phyloP scores from a whole-genome alignment of 2,329 filamentous ascomycete genomes.

The Sclerotinia glacialis region DNA sequence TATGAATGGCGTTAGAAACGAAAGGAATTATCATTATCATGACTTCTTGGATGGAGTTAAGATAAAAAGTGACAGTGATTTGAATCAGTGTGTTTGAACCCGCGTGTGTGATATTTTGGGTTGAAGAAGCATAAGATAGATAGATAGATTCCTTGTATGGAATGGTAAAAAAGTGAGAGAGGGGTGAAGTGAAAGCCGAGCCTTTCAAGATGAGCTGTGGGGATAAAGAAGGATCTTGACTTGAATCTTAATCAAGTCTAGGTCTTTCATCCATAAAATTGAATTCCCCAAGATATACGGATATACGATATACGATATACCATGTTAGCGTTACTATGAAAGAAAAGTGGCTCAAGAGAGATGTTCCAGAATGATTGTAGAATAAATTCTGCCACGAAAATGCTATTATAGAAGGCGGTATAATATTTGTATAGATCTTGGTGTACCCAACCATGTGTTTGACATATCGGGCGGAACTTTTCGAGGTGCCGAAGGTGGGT shows the following conservation, averaged over 20 bases:
- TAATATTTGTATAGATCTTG: too few relatives aligned
- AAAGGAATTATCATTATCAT: neutral
- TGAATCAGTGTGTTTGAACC: neutral
- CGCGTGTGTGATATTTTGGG: neutral
- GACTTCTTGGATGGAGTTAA: neutral
- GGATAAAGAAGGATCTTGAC: neutral
- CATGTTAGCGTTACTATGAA: neutral
- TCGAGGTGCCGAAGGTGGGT: neutral
- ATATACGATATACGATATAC: too few relatives aligned
- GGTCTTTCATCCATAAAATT: neutral
- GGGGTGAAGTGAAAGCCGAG: neutral
- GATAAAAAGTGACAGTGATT: neutral
- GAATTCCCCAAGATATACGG: neutral
- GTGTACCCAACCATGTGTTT: neutral
- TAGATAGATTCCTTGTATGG: neutral
- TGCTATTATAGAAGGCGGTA: neutral
- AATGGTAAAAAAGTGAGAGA: neutral
- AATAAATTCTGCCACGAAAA: neutral
- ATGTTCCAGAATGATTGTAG: neutral
- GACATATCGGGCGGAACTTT: too few relatives aligned
- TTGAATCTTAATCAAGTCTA: neutral
- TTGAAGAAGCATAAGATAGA: neutral
- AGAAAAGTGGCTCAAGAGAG: neutral
- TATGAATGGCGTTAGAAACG: conserved; percentile 8
- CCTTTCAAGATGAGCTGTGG: neutral